Evolutionary conservation across 176 grass and related monocot genomes (phyloP).

Genomic region (Luzula sylvatica): DNA sequence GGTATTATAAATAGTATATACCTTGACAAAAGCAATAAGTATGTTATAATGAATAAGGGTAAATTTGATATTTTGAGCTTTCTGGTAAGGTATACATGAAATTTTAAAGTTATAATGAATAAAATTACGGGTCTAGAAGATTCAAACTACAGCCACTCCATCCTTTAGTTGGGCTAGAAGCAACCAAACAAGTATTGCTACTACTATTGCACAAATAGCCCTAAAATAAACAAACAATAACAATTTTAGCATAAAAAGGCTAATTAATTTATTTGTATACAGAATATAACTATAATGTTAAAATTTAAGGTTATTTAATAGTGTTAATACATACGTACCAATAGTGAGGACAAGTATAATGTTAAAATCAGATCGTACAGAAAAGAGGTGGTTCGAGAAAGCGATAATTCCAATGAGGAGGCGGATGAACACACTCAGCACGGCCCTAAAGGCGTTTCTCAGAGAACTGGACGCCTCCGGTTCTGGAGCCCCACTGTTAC

Average conservation of each 20-base stretch:
- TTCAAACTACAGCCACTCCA: slow-evolving; percentile 99
- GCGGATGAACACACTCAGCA: slow-evolving; percentile 71
- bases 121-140: slow-evolving; percentile 96
- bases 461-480: slow-evolving; percentile 34
- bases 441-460: slow-evolving; percentile 79
- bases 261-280: no score
- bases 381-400: slow-evolving; percentile 97
- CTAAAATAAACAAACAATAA: slow-evolving; percentile 31
- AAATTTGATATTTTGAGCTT: no score
- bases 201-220: slow-evolving; percentile 68
- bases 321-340: slow-evolving; percentile 85
- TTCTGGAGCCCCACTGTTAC: no score
- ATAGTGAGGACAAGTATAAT: slow-evolving; percentile 81
- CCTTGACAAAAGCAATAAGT: no score
- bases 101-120: not conserved
- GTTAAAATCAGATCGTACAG: slow-evolving; percentile 59
- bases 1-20: no score
- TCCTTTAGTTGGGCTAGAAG: slow-evolving; percentile 99
- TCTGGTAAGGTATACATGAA: no score
- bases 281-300: not conserved
- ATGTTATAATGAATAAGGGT: no score
- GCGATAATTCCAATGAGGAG: slow-evolving; percentile 84
- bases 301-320: slow-evolving; percentile 13
- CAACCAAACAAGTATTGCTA: slow-evolving; percentile 90
- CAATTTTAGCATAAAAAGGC: slow-evolving; percentile 23